Evolutionary conservation across 129 eudicot genomes (phyloP).

Genomic region (Artemisia argyi): DNA sequence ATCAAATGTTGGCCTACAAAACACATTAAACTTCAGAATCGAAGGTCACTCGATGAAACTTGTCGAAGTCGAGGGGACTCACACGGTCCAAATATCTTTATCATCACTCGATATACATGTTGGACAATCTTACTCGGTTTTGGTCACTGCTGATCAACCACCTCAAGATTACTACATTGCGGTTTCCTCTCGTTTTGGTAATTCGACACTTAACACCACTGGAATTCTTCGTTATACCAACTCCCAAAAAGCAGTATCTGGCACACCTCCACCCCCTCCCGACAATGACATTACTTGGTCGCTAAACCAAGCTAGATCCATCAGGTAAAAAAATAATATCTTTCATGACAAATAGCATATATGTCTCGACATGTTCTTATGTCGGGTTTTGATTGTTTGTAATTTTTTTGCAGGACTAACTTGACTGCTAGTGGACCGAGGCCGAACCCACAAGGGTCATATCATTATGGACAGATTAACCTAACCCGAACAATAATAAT

Average conservation of each 20-base stretch:
- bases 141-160: conserved; percentile 74
- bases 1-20: conserved; percentile 84
- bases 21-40: conserved; percentile 61
- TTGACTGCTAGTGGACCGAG: conserved; percentile 94
- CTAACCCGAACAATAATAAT: conserved; percentile 55
- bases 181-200: conserved; percentile 64
- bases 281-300: conserved; percentile 54
- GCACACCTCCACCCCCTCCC: conserved; percentile 62
- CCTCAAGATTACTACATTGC: conserved; percentile 68
- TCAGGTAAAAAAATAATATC: conserved; percentile 42
- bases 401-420: conserved; percentile 57
- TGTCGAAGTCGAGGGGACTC: conserved; percentile 91
- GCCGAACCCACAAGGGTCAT: conserved; percentile 97
- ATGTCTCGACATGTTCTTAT: not conserved
- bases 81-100: conserved; percentile 57
- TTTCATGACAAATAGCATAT: not conserved
- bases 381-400: conserved; percentile 1
- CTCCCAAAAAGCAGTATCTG: conserved; percentile 52
- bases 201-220: conserved; percentile 51
- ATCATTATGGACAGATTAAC: conserved; percentile 77
- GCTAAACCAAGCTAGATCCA: conserved; percentile 72
- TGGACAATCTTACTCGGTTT: conserved; percentile 87
- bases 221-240: conserved; percentile 58
- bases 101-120: conserved; percentile 75
- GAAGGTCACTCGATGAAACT: conserved; percentile 74